phyloP scores from a whole-genome alignment of 2,329 filamentous ascomycete species.

The Alternaria burnsii region DNA sequence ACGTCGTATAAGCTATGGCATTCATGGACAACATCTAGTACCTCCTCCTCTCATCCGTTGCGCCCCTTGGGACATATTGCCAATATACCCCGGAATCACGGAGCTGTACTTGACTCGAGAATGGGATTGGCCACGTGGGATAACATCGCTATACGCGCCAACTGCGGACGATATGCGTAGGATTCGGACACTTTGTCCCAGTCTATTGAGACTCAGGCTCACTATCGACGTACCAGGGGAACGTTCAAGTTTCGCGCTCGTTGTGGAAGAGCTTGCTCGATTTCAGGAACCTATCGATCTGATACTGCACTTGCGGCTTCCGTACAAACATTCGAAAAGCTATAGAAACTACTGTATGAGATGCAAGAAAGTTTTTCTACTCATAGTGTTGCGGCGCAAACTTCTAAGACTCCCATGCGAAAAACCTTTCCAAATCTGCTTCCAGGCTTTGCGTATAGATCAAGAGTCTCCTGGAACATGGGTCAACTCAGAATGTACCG shows the following conservation, averaged over 20 bases:
- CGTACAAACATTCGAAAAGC: background rate
- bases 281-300: slow-evolving; percentile 1
- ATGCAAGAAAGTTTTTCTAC: background rate
- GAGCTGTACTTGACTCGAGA: background rate
- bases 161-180: background rate
- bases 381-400: background rate
- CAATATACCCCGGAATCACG: background rate
- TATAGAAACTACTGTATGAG: background rate
- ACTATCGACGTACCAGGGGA: background rate
- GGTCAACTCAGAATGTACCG: background rate
- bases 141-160: background rate
- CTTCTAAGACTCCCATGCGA: background rate
- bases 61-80: background rate
- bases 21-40: background rate
- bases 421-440: background rate
- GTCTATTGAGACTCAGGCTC: background rate
- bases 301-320: background rate
- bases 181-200: slow-evolving; percentile 3
- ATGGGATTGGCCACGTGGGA: background rate
- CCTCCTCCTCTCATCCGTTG: background rate
- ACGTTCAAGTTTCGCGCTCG: background rate
- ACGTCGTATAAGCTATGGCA: background rate
- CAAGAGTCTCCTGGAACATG: background rate
- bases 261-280: slow-evolving; percentile 5
- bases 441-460: background rate